Percentiles rank a stretch among this genome's conserved stretches.
phyloP scores from a whole-genome alignment of 2,329 filamentous ascomycete species.

The Ceratocystis colombiana region DNA sequence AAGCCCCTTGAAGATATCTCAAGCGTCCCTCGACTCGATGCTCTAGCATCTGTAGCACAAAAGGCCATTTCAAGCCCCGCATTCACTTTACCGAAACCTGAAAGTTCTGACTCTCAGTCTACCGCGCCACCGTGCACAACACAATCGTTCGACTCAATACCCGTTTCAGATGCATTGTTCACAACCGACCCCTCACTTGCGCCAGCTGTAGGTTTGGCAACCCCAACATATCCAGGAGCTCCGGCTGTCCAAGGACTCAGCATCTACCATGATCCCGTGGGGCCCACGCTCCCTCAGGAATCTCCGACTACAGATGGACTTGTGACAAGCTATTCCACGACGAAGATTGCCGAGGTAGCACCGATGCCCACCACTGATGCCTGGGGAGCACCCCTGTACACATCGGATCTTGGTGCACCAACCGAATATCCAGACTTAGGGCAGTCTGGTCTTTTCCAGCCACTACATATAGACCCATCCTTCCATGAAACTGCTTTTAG shows the following conservation, averaged over 20 bases:
- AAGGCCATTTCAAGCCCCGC: constrained; percentile 5
- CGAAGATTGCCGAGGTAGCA: neutral
- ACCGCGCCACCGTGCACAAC: neutral
- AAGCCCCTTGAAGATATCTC: neutral
- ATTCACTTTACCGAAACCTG: constrained; percentile 8
- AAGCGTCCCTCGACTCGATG: neutral
- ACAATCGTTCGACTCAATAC: neutral
- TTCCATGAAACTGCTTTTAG: neutral
- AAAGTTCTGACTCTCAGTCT: neutral
- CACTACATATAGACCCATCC: neutral
- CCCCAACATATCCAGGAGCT: neutral
- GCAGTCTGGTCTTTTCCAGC: neutral
- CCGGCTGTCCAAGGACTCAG: neutral
- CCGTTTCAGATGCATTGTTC: neutral
- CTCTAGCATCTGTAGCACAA: constrained; percentile 11
- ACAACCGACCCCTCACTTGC: neutral
- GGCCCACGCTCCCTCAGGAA: neutral
- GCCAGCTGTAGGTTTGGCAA: neutral
- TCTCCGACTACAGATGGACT: neutral
- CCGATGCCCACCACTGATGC: constrained; percentile 5
- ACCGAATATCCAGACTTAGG: constrained; percentile 1
- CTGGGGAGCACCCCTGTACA: constrained; percentile 13
- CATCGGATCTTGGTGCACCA: neutral
- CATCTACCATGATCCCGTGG: constrained; percentile 5
- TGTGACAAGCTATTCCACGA: neutral